Base-by-base conservation (phyloP, 1,284 basidiomycete species). In the Ceratorhiza oryzae-sativae region DNA sequence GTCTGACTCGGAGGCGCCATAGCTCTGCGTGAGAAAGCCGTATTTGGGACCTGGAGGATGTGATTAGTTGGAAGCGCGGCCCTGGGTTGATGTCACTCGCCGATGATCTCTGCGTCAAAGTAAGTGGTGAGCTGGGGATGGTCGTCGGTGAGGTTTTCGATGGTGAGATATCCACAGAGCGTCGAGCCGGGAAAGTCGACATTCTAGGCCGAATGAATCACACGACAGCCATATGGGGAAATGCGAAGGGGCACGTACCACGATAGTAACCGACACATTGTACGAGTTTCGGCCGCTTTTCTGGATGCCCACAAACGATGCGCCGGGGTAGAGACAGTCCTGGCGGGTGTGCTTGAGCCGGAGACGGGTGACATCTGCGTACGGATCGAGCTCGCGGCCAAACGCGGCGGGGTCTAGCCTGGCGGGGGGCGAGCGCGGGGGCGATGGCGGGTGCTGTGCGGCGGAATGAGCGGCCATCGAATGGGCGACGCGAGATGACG, bases 61-160 rank as follows among this genome's bases (percentile, higher is more conserved):
- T 20, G 32, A 41, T 55, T 39, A 55, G 63, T n/a, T 53, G 63
- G 51, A 53, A 61, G 20, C 56, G 34, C 20, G 39, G 56, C 56
- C 56, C 56, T 61, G 59, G 42, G 41, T 53, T 67, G 63, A 67
- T 55, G 49, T 67, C 92, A 88, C 76, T 84, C 87, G 25, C 94
- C 94, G 75, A 97, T 95, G 75, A 97, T 95, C 80, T 97, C 94
- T 61, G 93, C 95, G 78, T 95, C 93, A 80, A 97, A 97, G 78
- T 94, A 97, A 1, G 94, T 96, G 3, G 93, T 95, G 70, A 96
- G 86, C 79, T 94, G 91, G 15, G 92, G 93, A 85, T 94, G 94
- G 76, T 95, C 90, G 75, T 96, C 89, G 56, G 94, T 97, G 61
- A 97, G 82, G 42, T 93, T 91, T 12, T 90, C 89, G 78, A 97